Conservation (phyloP, 108 stramenopile genomes). For the Parmales sp. region DNA sequence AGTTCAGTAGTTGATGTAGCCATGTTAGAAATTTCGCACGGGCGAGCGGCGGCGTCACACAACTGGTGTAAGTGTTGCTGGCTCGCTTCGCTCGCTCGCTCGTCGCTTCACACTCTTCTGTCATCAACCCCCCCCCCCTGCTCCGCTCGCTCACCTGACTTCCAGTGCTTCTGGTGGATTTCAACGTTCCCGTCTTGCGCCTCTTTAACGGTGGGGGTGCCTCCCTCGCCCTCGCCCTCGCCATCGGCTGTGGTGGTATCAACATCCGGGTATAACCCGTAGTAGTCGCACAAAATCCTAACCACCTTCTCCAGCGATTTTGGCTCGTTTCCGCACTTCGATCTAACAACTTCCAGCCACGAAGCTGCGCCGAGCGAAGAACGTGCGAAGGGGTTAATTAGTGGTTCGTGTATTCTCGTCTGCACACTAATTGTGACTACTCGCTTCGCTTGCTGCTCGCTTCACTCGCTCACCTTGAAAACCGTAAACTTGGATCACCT, state of each 20-base stretch:
- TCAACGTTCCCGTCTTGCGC: too few relatives aligned
- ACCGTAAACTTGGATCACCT: background rate
- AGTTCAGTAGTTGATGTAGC: too few relatives aligned
- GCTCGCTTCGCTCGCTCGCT: too few relatives aligned
- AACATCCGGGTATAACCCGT: background rate
- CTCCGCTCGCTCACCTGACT: too few relatives aligned
- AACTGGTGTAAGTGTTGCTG: too few relatives aligned
- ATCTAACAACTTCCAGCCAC: too few relatives aligned
- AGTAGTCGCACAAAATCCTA: slow-evolving; percentile 7
- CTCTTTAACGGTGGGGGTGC: background rate
- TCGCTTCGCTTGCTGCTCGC: background rate
- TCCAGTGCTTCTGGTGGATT: too few relatives aligned
- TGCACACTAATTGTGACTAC: background rate
- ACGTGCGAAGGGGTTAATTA: background rate
- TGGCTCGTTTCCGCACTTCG: background rate
- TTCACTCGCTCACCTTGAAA: background rate
- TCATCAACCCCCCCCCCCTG: too few relatives aligned
- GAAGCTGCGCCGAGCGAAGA: too few relatives aligned
- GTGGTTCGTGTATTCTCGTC: background rate
- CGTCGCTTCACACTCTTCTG: too few relatives aligned
- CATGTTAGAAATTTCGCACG: too few relatives aligned
- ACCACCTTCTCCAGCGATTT: background rate
- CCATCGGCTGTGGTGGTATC: background rate
- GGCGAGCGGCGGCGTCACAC: too few relatives aligned
- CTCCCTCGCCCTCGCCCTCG: background rate